Evolutionary conservation across 306 rosid genomes (phyloP).

Genomic region (Cucumis hystrix): DNA sequence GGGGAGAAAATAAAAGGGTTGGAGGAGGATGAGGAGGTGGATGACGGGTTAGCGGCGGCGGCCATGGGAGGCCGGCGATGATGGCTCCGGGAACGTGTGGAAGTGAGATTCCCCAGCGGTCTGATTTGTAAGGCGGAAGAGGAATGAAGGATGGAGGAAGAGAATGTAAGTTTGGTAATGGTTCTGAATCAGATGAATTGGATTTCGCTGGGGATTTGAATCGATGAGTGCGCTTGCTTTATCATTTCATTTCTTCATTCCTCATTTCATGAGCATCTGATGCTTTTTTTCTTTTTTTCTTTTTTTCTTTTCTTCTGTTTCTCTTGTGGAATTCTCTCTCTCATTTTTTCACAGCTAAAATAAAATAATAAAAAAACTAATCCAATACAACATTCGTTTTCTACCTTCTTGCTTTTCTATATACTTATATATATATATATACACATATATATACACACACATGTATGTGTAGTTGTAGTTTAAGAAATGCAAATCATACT

Average conservation of each 20-base stretch:
- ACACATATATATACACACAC: too few species aligned
- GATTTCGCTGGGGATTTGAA: background rate
- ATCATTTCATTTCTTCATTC: background rate
- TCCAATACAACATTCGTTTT: too few species aligned
- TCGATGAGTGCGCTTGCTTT: background rate
- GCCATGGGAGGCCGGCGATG: slow-evolving; percentile 21
- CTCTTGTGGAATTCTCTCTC: too few species aligned
- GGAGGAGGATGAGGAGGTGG: slow-evolving; percentile 16
- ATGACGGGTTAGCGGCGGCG: background rate
- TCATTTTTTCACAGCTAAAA: too few species aligned
- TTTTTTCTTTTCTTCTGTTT: too few species aligned
- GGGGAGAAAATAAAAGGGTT: slow-evolving; percentile 28
- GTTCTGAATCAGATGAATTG: background rate
- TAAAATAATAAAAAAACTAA: too few species aligned
- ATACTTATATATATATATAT: too few species aligned
- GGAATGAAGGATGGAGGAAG: background rate
- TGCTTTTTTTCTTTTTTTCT: too few species aligned
- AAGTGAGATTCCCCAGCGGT: slow-evolving; percentile 38
- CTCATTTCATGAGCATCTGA: too few species aligned
- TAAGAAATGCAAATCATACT: too few species aligned
- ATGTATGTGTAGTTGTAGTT: too few species aligned
- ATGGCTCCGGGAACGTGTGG: slow-evolving; percentile 21
- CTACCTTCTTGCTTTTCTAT: too few species aligned
- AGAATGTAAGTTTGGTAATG: background rate
- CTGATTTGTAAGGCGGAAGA: background rate